Evolutionary conservation across 768 basidiomycete genomes (phyloP).

Genomic region (Lanmaoa rubissima): DNA sequence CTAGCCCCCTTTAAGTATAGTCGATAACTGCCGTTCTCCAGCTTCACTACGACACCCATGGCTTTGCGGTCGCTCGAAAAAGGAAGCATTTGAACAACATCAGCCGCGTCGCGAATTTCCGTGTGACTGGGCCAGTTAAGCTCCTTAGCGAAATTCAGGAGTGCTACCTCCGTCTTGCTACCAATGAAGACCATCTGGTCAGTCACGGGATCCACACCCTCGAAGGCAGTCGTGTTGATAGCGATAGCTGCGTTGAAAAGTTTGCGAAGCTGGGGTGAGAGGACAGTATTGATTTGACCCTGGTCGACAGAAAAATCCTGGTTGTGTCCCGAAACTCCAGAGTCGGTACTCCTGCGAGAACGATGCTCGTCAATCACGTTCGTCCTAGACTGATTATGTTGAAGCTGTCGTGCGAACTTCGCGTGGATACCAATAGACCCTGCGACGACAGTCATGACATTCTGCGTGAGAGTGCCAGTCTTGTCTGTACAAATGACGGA

Average conservation of each 20-base stretch:
- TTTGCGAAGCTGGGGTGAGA: conserved; percentile 57
- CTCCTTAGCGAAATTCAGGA: conserved; percentile 81
- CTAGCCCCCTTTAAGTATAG: conserved; percentile 91
- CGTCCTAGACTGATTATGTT: conserved; percentile 66
- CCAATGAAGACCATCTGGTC: conserved; percentile 72
- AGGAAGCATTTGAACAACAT: conserved; percentile 83
- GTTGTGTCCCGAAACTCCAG: conserved; percentile 38
- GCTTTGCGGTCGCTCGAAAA: conserved; percentile 93
- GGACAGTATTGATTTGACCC: conserved; percentile 57
- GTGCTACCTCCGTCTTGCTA: conserved; percentile 93
- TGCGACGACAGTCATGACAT: conserved; percentile 94
- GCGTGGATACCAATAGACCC: conserved; percentile 92
- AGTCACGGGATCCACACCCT: conserved; percentile 66
- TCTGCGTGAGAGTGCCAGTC: conserved; percentile 95
- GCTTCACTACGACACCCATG: conserved; percentile 85
- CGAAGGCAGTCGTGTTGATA: conserved; percentile 93
- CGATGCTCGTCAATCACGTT: conserved; percentile 61
- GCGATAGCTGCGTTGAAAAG: conserved; percentile 86
- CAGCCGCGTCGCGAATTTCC: conserved; percentile 55
- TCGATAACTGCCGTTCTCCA: conserved; percentile 52
- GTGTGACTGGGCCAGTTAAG: conserved; percentile 75
- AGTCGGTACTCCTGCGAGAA: conserved; percentile 32
- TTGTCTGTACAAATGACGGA: conserved; percentile 96
- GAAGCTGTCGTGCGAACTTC: conserved; percentile 84
- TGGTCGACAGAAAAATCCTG: conserved; percentile 89